Evolutionary conservation across 768 basidiomycete species (phyloP), one percentile per base, ranked within the genome.

Genomic region (Epithele typhae): DNA sequence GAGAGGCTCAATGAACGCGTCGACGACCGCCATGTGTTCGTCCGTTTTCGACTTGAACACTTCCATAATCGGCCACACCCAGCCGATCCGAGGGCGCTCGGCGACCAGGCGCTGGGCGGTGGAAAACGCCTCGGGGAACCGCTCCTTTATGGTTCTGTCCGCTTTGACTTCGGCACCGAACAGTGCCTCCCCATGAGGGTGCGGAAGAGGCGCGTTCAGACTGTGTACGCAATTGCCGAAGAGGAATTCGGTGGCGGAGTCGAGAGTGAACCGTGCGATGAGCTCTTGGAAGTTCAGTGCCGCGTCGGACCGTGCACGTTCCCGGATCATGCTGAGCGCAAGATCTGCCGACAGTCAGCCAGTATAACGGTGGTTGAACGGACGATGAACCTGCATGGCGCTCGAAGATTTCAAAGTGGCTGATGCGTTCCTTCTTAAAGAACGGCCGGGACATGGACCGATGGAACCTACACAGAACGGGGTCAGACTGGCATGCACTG

Each of bases 381-480:
- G 2, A 19, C 0, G 65, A 71, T 32, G 57, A 52, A 30, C 76
- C 71, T 0, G 78, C 67, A 47, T 81, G 78, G 1, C 73, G 69
- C 54, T 82, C 76, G 58, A 85, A 83, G 3, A 78, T 62, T 9
- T 81, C 75, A 43, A 81, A 83, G 54, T 84, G 74, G 52, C 71
- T 73, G 51, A 82, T 78, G 30, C 74, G 64, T 48, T 82, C 80
- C 9, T 70, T 70, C n/a, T 68, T 76, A 59, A 84, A 83, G 67
- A 79, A 79, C 2, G 83, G 81, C 0, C 82, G 74, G 0, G 79
- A 77, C 61, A 81, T 81, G 5, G 73, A 73, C n/a, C 81, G 75
- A 53, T 82, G 80, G 54, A 82, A 82, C 56, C 75, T 53, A n/a
- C 5, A 11, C 10, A 21, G n/a, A 1, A 25, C 17, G 9, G 23